A percentile compares a stretch with the other conserved stretches of the same genome.
Conservation (phyloP, 331 rosid genomes). For the Prunus yedoensis region DNA sequence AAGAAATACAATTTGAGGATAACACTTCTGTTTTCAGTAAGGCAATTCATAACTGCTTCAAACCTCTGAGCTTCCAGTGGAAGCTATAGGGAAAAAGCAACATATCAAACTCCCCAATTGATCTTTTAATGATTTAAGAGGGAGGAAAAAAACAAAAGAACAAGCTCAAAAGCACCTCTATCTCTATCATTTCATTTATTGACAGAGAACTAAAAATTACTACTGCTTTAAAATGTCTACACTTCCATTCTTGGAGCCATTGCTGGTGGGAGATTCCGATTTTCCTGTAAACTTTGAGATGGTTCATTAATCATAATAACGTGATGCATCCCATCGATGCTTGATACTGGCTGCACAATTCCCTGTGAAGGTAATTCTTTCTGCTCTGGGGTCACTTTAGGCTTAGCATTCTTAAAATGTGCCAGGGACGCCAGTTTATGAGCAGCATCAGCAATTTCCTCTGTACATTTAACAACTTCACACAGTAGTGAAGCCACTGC, state of each 20-base stretch:
- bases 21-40: background rate
- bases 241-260: background rate
- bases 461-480: conserved; percentile 21
- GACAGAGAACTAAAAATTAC: background rate
- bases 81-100: conserved; percentile 3
- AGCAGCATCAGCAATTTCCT: conserved; percentile 28
- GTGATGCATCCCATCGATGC: background rate
- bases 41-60: background rate
- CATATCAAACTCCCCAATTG: background rate
- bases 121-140: too few relatives aligned
- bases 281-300: background rate
- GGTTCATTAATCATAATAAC: conserved; percentile 8
- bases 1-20: too few relatives aligned
- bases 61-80: conserved; percentile 8
- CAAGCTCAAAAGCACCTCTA: background rate
- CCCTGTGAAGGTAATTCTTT: background rate
- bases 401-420: conserved; percentile 23
- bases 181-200: background rate
- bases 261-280: background rate
- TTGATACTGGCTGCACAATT: background rate
- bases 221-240: background rate
- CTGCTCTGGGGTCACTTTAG: conserved; percentile 2
- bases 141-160: background rate
- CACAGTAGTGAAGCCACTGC: conserved; percentile 51
- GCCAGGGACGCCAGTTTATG: conserved; percentile 38